Base-by-base conservation (phyloP, 2,329 filamentous ascomycete genomes). In the Helotiales sp. region DNA sequence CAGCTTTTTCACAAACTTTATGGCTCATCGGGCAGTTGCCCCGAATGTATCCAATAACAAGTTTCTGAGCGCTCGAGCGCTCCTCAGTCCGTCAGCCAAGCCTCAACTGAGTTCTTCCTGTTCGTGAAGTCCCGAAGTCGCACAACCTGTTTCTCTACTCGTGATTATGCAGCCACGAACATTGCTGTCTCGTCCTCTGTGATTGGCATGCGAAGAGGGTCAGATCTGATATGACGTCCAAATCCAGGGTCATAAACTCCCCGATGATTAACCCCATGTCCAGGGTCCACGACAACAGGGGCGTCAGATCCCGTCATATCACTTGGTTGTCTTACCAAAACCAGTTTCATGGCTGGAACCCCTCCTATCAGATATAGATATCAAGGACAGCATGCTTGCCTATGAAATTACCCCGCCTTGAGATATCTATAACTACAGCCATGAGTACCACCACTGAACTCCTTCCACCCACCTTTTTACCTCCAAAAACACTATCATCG, bases 401-500 rank as follows among this genome's bases (percentile, higher is more conserved):
- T 12, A 25, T 25, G 13, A 6, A 25, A 10, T 7, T 12, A 48
- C 46, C 25, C 29, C 46, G 25, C 46, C 33, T 38, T 46, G 40
- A 24, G 12, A 30, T 40, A 25, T 54, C 46, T 62, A 60, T 60
- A 58, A 52, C 33, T 61, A 61, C 36, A 44, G 52, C 47, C 36
- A 65, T 62, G 57, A 57, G 48, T 55, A 52, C 54, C 58, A 6
- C 52, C 24, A 25, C 30, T 1, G 10, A 25, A 7, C 9, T 24
- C 22, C 47, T 47, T 19, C 55, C 44, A 44, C 44, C 48, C 17
- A 34, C 19, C n/a, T 34, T 48, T 12, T 31, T 62, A 25, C 54
- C 49, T 42, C 60, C 52, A 52, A 61, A 51, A 60, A 63, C 60
- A 54, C 49, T 65, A 54, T 58, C 56, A 36, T 56, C 36, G 31